Evolutionary conservation across 768 basidiomycete species (phyloP), one percentile per base, ranked within the genome.

Genomic region (Collybia sordida): DNA sequence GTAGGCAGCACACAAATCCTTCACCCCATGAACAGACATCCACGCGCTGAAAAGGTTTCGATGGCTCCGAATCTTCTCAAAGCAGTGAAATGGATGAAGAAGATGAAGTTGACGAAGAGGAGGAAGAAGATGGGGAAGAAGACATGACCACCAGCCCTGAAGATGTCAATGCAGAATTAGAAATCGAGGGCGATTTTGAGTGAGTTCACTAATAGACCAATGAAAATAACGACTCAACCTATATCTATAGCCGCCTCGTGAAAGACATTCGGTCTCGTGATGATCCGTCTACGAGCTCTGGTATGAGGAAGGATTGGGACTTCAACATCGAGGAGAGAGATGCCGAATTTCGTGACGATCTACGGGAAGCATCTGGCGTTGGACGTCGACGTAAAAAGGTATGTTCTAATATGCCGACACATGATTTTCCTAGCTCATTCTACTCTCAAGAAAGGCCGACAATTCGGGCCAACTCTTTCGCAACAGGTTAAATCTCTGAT

Each of bases 401-500:
- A 47, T 40, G 69, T 60, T 25, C 27, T 24, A 7, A 12, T 24
- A 28, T 24, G 27, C 17, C 49, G 18, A 43, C 23, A n/a, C 23
- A 12, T 22, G 9, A 27, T 15, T 18, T 5, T 46, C n/a, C 34
- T 24, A 25, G 37, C 44, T 50, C 14, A 19, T 39, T 21, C 28
- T 38, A 31, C 25, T 31, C 24, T 48, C 64, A 62, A 81, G 68
- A 77, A 77, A 63, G 71, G 74, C 47, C 70, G 78, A 24, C 54
- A 60, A 24, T 51, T 60, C 3, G 86, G 85, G 0, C 80, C 84
- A 1, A 65, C 68, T 0, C 72, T 90, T 12, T 90, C 88, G 1
- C 83, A 80, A 28, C 83, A 90, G 67, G 87, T 88, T 11, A 78
- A 78, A 45, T 73, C 80, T 0, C 71, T 96, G 15, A 83, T 98